Evolutionary conservation across 1,284 basidiomycete genomes (phyloP).

Genomic region (Cryptococcus wingfieldii): DNA sequence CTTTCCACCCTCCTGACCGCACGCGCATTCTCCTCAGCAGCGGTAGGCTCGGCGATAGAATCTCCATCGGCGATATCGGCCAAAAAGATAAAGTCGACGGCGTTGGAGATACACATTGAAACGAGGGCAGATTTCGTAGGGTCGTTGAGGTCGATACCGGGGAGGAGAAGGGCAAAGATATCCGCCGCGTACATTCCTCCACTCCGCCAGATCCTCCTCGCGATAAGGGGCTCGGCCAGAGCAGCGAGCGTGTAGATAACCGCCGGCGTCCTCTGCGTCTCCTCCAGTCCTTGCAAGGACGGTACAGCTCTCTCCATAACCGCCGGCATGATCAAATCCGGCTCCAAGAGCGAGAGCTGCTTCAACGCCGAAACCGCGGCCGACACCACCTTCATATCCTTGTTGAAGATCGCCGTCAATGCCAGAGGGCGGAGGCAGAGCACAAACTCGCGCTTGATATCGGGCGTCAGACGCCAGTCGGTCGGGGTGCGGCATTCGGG

Average conservation of each 20-base stretch:
- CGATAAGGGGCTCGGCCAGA: constrained; percentile 72
- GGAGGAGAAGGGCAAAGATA: constrained; percentile 82
- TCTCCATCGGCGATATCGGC: constrained; percentile 43
- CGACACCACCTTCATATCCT: constrained; percentile 55
- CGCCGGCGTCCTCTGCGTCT: constrained; percentile 88
- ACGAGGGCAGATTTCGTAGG: constrained; percentile 69
- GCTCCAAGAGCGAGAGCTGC: constrained; percentile 70
- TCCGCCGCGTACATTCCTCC: constrained; percentile 85
- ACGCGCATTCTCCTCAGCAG: constrained; percentile 18
- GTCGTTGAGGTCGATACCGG: constrained; percentile 72
- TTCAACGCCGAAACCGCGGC: constrained; percentile 51
- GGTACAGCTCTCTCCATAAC: constrained; percentile 86
- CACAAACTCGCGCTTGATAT: constrained; percentile 80
- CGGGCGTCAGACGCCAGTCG: constrained; percentile 67
- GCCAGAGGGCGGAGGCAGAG: constrained; percentile 78
- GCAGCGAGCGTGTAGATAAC: constrained; percentile 83
- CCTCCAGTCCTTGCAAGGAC: constrained; percentile 87
- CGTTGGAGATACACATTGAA: constrained; percentile 59
- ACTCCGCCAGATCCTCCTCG: constrained; percentile 67
- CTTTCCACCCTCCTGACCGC: constrained; percentile 25
- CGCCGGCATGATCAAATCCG: constrained; percentile 83
- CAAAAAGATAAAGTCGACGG: constrained; percentile 74
- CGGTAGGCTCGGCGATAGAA: constrained; percentile 9
- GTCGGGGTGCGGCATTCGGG: constrained; percentile 73
- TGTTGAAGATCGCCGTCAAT: constrained; percentile 91